A percentile compares a stretch with the other conserved stretches of the same genome.
phyloP scores from a whole-genome alignment of 1,139 yeast species.

The Debaryomyces sp. region DNA sequence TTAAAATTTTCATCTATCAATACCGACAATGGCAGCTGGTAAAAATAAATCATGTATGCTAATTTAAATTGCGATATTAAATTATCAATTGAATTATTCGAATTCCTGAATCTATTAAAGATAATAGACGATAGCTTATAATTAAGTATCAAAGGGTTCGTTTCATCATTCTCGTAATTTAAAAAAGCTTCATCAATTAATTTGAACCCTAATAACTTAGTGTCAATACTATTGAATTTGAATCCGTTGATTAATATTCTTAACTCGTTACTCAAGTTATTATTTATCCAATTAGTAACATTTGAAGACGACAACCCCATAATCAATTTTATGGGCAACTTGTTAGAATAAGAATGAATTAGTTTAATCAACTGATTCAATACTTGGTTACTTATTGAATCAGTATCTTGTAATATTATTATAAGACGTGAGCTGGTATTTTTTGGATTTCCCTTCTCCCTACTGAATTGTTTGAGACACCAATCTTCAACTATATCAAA shows the following conservation, averaged over 20 bases:
- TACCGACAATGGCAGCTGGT: conserved; percentile 64
- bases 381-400: conserved; percentile 55
- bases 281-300: conserved; percentile 40
- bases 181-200: conserved; percentile 39
- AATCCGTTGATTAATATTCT: conserved; percentile 39
- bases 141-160: conserved; percentile 21
- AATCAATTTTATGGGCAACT: conserved; percentile 48
- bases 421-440: conserved; percentile 30
- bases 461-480: conserved; percentile 26
- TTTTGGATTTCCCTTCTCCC: conserved; percentile 14
- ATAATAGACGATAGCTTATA: conserved; percentile 38
- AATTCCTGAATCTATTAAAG: conserved; percentile 40
- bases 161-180: conserved; percentile 23
- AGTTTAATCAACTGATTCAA: conserved; percentile 53
- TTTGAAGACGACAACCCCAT: conserved; percentile 56
- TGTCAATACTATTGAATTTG: conserved; percentile 48
- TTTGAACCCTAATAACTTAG: conserved; percentile 40
- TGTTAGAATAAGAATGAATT: conserved; percentile 39
- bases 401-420: conserved; percentile 65
- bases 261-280: conserved; percentile 34
- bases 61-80: conserved; percentile 57
- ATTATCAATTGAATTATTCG: conserved; percentile 55
- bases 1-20: conserved; percentile 21
- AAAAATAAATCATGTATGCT: conserved; percentile 70
- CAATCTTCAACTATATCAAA: conserved; percentile 55